Evolutionary conservation across 345 rosid genomes (phyloP), one percentile per base, ranked within the genome.

Genomic region (Eucalyptus shirleyi): DNA sequence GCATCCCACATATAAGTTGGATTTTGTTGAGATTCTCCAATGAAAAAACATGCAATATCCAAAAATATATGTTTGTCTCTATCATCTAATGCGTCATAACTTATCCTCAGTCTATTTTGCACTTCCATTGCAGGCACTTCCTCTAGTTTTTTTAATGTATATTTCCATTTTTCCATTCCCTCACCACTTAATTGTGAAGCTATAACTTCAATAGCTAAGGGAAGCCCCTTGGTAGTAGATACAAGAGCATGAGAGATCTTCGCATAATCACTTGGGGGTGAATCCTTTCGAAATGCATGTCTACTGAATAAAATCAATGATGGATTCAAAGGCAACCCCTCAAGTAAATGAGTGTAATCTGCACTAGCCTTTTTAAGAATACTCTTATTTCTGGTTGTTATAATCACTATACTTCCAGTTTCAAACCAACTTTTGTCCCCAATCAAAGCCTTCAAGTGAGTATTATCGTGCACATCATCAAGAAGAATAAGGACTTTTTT

Each of bases 331-430:
- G 0, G 51, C 17, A 50, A 50, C 51, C 1, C 51, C 0, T 50
- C 1, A 17, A 50, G 17, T 14, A 0, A 0, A 50, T 50, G 0
- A 6, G 0, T 2, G 51, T 50, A 0, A 1, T 0, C 1, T 14
- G 0, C 17, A 2, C 17, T 2, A 50, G 3, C 51, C 17, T 2
- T 14, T 3, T 50, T 17, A 14, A 50, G 51, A 50, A 50, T 14
- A 50, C 4, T 5, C 51, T 14, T 50, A 6, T 50, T 0, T 50
- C 51, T 50, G 0, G 51, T 50, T 0, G 51, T 50, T 0, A 50
- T 50, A 0, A 50, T 50, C 1, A 50, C 6, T 5, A 5, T 50
- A 50, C 17, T 50, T 50, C 51, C 51, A 14, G 17, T 17, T 50
- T 50, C 1, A 50, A 50, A 50, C 51, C 51, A 50, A 50, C 51